Conservation (phyloP, 768 basidiomycete species). For the Tulasnella sp. region DNA sequence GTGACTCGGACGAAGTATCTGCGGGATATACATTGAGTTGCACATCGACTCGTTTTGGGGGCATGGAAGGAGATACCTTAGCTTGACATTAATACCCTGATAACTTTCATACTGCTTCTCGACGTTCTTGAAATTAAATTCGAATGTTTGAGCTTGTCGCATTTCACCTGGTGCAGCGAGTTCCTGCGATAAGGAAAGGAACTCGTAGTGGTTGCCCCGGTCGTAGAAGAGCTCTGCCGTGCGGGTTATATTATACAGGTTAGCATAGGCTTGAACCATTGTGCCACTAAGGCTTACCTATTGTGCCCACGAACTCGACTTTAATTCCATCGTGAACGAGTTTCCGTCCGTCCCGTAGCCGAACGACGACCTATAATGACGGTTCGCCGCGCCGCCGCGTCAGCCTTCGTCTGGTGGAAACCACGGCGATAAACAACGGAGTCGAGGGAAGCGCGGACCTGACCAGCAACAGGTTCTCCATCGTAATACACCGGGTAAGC, state of each 20-base stretch:
- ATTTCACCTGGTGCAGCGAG: slow-evolving; percentile 94
- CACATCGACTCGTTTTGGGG: background rate
- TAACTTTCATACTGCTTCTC: slow-evolving; percentile 99
- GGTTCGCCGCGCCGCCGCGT: background rate
- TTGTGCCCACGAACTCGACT: slow-evolving; percentile 94
- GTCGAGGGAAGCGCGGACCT: slow-evolving; percentile 46
- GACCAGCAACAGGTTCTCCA: slow-evolving; percentile 85
- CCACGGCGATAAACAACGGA: background rate
- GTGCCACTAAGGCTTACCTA: slow-evolving; percentile 52
- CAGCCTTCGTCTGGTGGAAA: background rate
- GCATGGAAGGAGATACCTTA: slow-evolving; percentile 52
- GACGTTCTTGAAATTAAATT: slow-evolving; percentile 97
- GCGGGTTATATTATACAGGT: background rate
- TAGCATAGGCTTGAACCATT: background rate
- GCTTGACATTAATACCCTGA: slow-evolving; percentile 96
- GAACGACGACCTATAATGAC: slow-evolving; percentile 67
- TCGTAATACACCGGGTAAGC: slow-evolving; percentile 92
- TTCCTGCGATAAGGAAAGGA: slow-evolving; percentile 92
- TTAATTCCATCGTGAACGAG: slow-evolving; percentile 94
- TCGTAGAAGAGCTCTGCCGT: slow-evolving; percentile 85
- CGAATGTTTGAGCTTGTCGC: slow-evolving; percentile 92
- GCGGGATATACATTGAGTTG: background rate
- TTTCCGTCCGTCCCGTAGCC: slow-evolving; percentile 93
- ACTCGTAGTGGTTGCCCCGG: slow-evolving; percentile 97
- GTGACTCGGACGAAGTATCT: slow-evolving; percentile 93